Evolutionary conservation across 257 asterid species (phyloP).

Genomic region (Solanum raphanifolium): DNA sequence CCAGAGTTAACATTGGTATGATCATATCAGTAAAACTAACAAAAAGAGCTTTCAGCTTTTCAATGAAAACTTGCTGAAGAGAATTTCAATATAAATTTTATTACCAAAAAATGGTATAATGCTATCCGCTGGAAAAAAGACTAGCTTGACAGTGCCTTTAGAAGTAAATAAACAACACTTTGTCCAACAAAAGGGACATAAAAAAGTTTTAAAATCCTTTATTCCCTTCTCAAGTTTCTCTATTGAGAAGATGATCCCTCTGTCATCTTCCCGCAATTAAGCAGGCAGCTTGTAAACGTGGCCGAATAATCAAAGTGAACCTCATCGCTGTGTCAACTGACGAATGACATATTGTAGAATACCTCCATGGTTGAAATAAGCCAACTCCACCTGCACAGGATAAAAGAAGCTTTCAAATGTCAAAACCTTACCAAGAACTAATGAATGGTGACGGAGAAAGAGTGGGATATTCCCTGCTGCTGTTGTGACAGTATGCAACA

Average conservation of each 20-base stretch:
- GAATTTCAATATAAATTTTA: conserved; percentile 6
- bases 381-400: conserved; percentile 17
- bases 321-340: conserved; percentile 51
- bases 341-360: conserved; percentile 80
- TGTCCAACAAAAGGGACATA: background rate
- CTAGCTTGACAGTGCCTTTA: background rate
- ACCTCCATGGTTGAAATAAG: conserved; percentile 73
- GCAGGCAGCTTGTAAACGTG: background rate
- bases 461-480: background rate
- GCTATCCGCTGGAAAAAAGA: background rate
- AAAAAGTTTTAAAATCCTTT: background rate
- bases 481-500: background rate
- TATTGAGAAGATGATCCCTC: conserved; percentile 1
- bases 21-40: background rate
- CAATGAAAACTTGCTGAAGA: background rate
- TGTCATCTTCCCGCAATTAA: background rate
- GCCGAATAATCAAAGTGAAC: background rate
- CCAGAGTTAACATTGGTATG: background rate
- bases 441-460: background rate
- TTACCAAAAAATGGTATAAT: conserved; percentile 13
- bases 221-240: conserved; percentile 22
- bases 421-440: background rate
- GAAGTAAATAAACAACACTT: background rate
- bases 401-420: background rate
- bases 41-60: background rate